Evolutionary conservation across 306 rosid species (phyloP).

Genomic region (Fagus crenata): DNA sequence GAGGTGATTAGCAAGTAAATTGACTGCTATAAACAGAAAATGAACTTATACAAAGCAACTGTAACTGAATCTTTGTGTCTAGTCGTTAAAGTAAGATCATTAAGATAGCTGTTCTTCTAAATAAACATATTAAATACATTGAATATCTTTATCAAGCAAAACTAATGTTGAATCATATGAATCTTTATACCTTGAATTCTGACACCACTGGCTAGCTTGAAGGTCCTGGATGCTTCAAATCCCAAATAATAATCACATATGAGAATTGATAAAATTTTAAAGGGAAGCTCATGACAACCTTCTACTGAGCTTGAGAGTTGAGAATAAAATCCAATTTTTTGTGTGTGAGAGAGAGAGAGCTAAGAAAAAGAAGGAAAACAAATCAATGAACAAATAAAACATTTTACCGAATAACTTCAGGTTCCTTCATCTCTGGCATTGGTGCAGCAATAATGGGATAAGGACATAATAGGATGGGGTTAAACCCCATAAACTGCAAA

Average conservation of each 20-base stretch:
- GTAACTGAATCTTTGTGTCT: background rate
- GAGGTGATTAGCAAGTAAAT: too few species aligned
- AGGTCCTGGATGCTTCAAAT: conserved; percentile 85
- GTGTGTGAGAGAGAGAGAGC: too few species aligned
- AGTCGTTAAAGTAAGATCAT: background rate
- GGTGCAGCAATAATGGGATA: conserved; percentile 61
- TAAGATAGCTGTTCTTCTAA: background rate
- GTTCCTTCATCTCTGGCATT: conserved; percentile 65
- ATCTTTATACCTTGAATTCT: conserved; percentile 72
- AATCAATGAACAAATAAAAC: conserved; percentile 9
- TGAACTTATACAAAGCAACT: background rate
- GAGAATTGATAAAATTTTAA: conserved; percentile 26
- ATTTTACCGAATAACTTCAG: conserved; percentile 65
- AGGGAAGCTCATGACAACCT: background rate
- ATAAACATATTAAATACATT: background rate
- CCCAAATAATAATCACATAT: conserved; percentile 39
- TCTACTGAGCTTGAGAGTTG: background rate
- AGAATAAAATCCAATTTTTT: background rate
- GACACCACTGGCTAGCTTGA: conserved; percentile 86
- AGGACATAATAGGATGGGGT: conserved; percentile 33
- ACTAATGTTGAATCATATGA: conserved; percentile 7
- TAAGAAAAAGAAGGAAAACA: background rate
- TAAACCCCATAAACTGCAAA: conserved; percentile 58
- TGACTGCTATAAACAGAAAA: background rate
- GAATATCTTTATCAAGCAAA: conserved; percentile 5